These are phyloP conservation scores for Camellia sinensis DNA, from an alignment of 148 eudicot species.

Conservation along the genomic window DNA sequence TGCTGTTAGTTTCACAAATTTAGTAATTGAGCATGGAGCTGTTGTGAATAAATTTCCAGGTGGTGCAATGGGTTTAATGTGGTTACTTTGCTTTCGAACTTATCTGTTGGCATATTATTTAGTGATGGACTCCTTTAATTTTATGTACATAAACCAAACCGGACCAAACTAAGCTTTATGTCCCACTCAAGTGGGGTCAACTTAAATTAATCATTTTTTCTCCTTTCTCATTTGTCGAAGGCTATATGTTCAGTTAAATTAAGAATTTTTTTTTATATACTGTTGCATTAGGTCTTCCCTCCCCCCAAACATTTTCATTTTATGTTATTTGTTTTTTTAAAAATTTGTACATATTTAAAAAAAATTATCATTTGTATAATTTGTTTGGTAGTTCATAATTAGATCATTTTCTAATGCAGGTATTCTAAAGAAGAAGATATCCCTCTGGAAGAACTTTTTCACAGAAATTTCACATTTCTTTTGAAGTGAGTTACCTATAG, in stretches of 20 bases:
- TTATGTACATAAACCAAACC: too few species aligned
- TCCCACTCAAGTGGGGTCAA: too few species aligned
- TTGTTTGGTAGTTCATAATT: slow-evolving; percentile 2
- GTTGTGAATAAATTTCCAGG: background rate
- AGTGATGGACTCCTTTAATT: background rate
- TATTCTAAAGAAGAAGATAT: slow-evolving; percentile 92
- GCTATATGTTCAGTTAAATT: too few species aligned
- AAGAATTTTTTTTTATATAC: too few species aligned
- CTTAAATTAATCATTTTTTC: too few species aligned
- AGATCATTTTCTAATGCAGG: slow-evolving; percentile 38
- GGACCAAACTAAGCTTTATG: too few species aligned
- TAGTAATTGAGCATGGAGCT: background rate
- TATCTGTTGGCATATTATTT: background rate
- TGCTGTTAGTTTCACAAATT: background rate
- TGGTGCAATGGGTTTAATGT: background rate
- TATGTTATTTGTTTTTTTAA: too few species aligned
- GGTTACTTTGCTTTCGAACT: background rate
- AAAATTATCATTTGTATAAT: background rate
- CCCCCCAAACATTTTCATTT: too few species aligned
- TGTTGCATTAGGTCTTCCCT: too few species aligned
- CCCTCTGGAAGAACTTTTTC: slow-evolving; percentile 39
- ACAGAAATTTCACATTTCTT: slow-evolving; percentile 73
- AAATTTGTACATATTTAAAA: background rate
- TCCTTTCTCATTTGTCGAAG: too few species aligned
- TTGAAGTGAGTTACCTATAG: slow-evolving; percentile 59